Conservation (phyloP, 352 stramenopile species). For the Thalassiosira oceanica region DNA sequence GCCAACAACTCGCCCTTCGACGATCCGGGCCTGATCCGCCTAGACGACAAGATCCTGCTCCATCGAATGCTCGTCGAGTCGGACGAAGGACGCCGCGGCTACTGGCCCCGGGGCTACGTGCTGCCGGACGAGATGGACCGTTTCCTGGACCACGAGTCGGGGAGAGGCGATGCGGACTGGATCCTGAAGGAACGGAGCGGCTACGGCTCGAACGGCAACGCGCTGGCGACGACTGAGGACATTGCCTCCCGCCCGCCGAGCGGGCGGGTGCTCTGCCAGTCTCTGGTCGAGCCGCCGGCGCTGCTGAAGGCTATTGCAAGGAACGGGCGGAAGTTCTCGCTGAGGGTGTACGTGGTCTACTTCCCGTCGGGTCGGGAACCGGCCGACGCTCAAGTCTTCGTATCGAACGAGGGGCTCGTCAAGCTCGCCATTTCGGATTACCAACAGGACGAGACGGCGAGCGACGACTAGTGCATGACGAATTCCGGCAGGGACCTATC, state of each 20-base stretch:
- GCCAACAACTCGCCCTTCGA: conserved; percentile 69
- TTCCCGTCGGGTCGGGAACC: conserved; percentile 25
- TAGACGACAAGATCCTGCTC: conserved; percentile 71
- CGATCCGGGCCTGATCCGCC: conserved; percentile 53
- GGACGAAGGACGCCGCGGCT: conserved; percentile 7
- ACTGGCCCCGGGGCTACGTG: conserved; percentile 49
- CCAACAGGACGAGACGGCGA: conserved; percentile 3
- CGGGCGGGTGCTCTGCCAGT: conserved; percentile 47
- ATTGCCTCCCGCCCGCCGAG: not conserved
- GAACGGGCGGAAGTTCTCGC: conserved; percentile 61
- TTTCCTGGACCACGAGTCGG: not conserved
- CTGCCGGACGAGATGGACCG: conserved; percentile 25
- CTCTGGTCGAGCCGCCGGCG: conserved; percentile 60
- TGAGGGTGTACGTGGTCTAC: conserved; percentile 72
- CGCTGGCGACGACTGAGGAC: conserved; percentile 22
- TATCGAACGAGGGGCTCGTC: conserved; percentile 61
- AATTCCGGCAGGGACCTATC: conserved; percentile 66
- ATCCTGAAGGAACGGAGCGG: conserved; percentile 61
- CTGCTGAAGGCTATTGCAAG: too few species aligned
- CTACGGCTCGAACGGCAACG: conserved; percentile 72
- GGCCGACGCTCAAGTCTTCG: conserved; percentile 23
- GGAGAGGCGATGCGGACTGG: conserved; percentile 15
- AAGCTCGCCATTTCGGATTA: conserved; percentile 53
- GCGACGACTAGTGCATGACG: conserved; percentile 59
- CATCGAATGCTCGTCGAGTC: conserved; percentile 45